These are phyloP conservation scores for Colletotrichum sp. DNA, from an alignment of 2,329 filamentous ascomycete genomes.

Conservation along the genomic window DNA sequence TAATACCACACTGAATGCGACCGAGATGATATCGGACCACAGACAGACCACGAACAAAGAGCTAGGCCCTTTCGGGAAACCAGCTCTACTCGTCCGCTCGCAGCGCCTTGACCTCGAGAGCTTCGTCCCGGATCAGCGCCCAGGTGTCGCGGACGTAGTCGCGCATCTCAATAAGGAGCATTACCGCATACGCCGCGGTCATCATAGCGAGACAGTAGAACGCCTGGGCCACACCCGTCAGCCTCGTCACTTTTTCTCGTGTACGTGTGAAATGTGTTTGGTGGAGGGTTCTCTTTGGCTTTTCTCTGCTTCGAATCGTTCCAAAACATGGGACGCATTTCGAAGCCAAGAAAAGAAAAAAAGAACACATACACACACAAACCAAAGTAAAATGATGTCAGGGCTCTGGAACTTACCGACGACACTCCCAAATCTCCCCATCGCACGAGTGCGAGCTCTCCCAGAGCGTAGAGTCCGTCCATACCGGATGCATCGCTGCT, in stretches of 20 bases:
- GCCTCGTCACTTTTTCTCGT: neutral
- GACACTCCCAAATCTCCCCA: conserved; percentile 16
- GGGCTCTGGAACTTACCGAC: conserved; percentile 5
- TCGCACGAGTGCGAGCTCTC: conserved; percentile 13
- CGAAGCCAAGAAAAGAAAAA: neutral
- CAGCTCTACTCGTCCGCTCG: conserved; percentile 12
- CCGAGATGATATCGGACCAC: neutral
- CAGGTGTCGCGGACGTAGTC: conserved; percentile 19
- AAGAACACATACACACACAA: neutral
- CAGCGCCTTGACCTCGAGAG: conserved; percentile 19
- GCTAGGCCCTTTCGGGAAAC: neutral
- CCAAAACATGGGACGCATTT: neutral
- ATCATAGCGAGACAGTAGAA: conserved; percentile 20
- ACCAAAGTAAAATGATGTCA: neutral
- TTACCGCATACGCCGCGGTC: conserved; percentile 19
- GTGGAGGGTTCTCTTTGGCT: neutral
- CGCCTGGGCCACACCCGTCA: conserved; percentile 9
- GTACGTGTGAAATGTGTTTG: neutral
- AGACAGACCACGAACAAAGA: neutral
- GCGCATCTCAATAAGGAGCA: conserved; percentile 17
- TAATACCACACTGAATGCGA: neutral
- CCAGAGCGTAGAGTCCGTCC: conserved; percentile 13
- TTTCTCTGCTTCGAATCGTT: neutral
- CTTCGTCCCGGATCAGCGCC: conserved; percentile 17
- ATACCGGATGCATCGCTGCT: neutral